Base-by-base conservation (phyloP, 495 filamentous ascomycete species). In the Aspergillus bertholletiae region DNA sequence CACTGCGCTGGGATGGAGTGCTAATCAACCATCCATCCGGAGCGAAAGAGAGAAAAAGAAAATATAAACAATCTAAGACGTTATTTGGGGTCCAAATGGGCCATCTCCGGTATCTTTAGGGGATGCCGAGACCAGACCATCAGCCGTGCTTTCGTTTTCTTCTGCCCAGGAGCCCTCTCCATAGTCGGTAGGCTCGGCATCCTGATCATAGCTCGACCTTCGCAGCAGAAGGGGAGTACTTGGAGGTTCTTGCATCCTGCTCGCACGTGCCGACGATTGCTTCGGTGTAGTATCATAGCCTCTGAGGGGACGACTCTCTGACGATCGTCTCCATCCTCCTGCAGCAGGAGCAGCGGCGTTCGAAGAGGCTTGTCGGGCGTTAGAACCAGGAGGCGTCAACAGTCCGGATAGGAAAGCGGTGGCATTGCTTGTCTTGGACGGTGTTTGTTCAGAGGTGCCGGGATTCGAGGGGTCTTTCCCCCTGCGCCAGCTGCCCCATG, bases 401-500 rank as follows among this genome's bases (percentile, higher is more conserved):
- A 96, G 83, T 3, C 92, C 90, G 0, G 89, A 87, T 22, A 90
- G 78, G 57, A 84, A 84, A 24, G 72, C 60, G 27, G 74, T 60
- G 3, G 74, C 70, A 27, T 76, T 72, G 26, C 78, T 80, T 21
- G 73, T 70, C 61, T 86, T 87, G 12, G 85, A 88, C 4, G 86
- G 87, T 1, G 85, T 88, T 21, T 85, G 77, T 68, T 82, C 73
- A 2, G 78, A 73, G 12, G 73, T 66, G 24, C 68, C 70, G 35
- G 76, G 73, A 66, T 62, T 69, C 58, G 62, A 65, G 62, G 54
- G 72, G 40, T 80, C 78, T 51, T 80, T 73, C 23, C 75, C 79
- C 51, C 87, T 90, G 27, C 88, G 85, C 81, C 88, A 90, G 66
- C 88, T 95, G 24, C 90, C 87, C 84, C 89, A 92, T 35, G 91